Evolutionary conservation across 2,329 filamentous ascomycete species (phyloP).

Genomic region (Fusarium proliferatum): DNA sequence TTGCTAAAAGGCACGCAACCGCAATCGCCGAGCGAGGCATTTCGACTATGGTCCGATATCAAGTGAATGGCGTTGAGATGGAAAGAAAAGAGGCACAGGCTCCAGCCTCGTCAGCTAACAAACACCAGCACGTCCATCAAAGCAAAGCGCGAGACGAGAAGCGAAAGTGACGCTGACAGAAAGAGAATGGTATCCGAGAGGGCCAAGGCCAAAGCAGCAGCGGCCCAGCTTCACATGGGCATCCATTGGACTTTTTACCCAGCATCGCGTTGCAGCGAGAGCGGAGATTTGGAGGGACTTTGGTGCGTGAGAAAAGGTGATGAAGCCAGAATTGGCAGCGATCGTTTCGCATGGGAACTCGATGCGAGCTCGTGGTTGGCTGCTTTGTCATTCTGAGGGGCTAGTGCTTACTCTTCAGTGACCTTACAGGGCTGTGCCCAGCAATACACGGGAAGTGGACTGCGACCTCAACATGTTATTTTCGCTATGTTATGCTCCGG

Average conservation of each 20-base stretch:
- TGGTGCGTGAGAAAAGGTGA: constrained; percentile 3
- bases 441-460: neutral
- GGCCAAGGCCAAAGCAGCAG: neutral
- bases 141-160: neutral
- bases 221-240: neutral
- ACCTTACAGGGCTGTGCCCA: neutral
- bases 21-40: constrained; percentile 13
- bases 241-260: neutral
- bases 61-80: neutral
- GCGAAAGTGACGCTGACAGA: constrained; percentile 6
- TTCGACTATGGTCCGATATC: neutral
- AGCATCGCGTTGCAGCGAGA: neutral
- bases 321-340: constrained; percentile 10
- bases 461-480: neutral
- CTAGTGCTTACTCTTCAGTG: constrained; percentile 10
- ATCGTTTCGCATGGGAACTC: constrained; percentile 1
- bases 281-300: constrained; percentile 7
- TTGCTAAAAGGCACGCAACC: constrained; percentile 9
- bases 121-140: constrained; percentile 4
- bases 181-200: neutral
- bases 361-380: neutral
- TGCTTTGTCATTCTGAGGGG: constrained; percentile 3
- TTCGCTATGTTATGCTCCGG: neutral
- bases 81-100: neutral
- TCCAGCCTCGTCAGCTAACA: neutral